phyloP scores from a whole-genome alignment of 202 grass and related monocot species.

The Brachypodium distachyon region DNA sequence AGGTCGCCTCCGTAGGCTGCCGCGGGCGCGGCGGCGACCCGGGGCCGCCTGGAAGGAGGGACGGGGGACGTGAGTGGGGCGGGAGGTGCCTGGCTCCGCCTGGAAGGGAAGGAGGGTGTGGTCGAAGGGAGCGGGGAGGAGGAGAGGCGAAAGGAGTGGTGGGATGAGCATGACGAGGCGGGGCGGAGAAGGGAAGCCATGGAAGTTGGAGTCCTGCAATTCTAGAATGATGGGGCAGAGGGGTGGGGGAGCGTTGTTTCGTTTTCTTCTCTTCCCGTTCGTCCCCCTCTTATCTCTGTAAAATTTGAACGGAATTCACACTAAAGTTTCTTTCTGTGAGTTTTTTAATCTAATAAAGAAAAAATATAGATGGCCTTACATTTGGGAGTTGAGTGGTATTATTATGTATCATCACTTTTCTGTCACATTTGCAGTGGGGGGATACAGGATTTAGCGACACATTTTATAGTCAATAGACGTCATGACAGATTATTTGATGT shows the following conservation, averaged over 20 bases:
- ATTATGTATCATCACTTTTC: no score
- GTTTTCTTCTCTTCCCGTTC: no score
- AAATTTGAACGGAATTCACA: no score
- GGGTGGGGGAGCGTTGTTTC: neutral
- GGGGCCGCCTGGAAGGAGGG: neutral
- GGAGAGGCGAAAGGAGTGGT: slow-evolving; percentile 15
- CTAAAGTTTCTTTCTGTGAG: no score
- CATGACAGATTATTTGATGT: no score
- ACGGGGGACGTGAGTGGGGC: neutral
- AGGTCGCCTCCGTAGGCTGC: slow-evolving; percentile 27
- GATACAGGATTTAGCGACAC: no score
- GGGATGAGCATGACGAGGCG: neutral
- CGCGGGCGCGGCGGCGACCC: neutral
- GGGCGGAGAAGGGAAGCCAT: slow-evolving; percentile 47
- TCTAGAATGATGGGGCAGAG: neutral
- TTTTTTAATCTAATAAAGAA: no score
- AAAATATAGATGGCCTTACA: no score
- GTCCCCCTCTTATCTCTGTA: no score
- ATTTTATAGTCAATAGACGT: no score
- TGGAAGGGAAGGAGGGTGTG: neutral
- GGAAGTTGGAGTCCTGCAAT: neutral
- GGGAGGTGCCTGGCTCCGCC: neutral
- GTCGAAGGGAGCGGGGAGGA: neutral
- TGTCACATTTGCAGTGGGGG: no score
- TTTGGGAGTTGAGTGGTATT: no score